Evolutionary conservation across 2,329 filamentous ascomycete species (phyloP).

Genomic region (Dactylellina drechsleri): DNA sequence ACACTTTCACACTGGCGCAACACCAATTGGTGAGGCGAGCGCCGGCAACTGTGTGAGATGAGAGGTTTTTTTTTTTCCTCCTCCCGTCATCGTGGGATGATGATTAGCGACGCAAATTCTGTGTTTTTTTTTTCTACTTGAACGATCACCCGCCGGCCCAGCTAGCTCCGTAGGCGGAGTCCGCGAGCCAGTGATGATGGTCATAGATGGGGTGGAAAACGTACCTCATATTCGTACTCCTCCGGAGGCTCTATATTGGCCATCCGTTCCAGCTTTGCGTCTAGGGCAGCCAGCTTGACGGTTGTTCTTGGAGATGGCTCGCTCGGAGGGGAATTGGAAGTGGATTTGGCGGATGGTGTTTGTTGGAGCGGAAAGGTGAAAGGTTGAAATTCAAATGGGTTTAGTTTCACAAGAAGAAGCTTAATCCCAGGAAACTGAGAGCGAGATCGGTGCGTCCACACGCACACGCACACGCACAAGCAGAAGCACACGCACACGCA

Average conservation of each 20-base stretch:
- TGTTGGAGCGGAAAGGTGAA: slow-evolving; percentile 1
- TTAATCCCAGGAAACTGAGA: background rate
- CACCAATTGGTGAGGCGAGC: background rate
- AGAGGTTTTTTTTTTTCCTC: slow-evolving; percentile 14
- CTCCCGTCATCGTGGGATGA: background rate
- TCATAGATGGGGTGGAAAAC: background rate
- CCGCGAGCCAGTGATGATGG: background rate
- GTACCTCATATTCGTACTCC: slow-evolving; percentile 55
- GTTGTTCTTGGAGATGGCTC: slow-evolving; percentile 28
- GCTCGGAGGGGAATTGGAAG: slow-evolving; percentile 8
- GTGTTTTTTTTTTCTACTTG: background rate
- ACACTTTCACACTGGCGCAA: background rate
- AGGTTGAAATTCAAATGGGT: slow-evolving; percentile 10
- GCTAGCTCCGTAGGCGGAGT: background rate
- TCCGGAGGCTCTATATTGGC: slow-evolving; percentile 52
- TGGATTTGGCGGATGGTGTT: background rate
- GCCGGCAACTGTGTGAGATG: slow-evolving; percentile 8
- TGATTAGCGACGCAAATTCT: slow-evolving; percentile 9
- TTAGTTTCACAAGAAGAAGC: background rate
- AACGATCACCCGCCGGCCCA: background rate
- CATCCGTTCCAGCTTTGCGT: slow-evolving; percentile 54
- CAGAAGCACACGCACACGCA: background rate
- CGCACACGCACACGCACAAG: background rate
- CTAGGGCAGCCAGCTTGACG: slow-evolving; percentile 54
- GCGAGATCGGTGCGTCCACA: slow-evolving; percentile 39